Conservation (phyloP, 2,329 filamentous ascomycete genomes). For the Cadophora sp. region DNA sequence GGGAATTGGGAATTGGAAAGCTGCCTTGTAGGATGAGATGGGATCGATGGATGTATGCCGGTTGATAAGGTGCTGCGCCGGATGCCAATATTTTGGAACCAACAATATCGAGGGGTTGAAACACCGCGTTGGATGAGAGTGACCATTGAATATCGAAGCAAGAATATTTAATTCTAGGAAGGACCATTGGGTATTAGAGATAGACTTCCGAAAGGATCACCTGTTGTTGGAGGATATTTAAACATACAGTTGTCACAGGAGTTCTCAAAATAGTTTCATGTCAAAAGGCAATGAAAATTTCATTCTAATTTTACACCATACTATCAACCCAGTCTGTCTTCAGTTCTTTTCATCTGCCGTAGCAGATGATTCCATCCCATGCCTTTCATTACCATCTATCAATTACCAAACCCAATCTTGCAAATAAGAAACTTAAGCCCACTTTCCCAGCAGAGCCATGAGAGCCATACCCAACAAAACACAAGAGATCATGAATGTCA, state of each 20-base stretch:
- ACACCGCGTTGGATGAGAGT: neutral
- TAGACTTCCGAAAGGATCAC: too few species aligned
- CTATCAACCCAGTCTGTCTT: too few species aligned
- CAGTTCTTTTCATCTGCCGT: neutral
- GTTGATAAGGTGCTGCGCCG: neutral
- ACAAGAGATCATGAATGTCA: constrained; percentile 52
- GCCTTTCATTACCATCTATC: neutral
- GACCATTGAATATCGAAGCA: too few species aligned
- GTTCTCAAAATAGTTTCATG: too few species aligned
- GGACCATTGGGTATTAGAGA: too few species aligned
- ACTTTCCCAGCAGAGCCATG: constrained; percentile 59
- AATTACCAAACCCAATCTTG: neutral
- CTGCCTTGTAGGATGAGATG: neutral
- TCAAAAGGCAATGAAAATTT: neutral
- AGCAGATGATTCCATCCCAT: neutral
- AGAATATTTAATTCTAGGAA: too few species aligned
- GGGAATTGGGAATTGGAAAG: too few species aligned
- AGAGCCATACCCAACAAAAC: constrained; percentile 51
- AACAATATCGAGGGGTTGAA: neutral
- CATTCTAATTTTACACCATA: too few species aligned
- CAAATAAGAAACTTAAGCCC: constrained; percentile 47
- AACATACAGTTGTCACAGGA: too few species aligned
- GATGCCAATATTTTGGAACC: neutral
- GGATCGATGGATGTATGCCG: neutral
- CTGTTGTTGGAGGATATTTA: too few species aligned